Percentiles rank a stretch among this genome's conserved stretches.
These are phyloP conservation scores for Parachaetomium inaequale DNA, from an alignment of 495 filamentous ascomycete genomes.

Conservation along the genomic window DNA sequence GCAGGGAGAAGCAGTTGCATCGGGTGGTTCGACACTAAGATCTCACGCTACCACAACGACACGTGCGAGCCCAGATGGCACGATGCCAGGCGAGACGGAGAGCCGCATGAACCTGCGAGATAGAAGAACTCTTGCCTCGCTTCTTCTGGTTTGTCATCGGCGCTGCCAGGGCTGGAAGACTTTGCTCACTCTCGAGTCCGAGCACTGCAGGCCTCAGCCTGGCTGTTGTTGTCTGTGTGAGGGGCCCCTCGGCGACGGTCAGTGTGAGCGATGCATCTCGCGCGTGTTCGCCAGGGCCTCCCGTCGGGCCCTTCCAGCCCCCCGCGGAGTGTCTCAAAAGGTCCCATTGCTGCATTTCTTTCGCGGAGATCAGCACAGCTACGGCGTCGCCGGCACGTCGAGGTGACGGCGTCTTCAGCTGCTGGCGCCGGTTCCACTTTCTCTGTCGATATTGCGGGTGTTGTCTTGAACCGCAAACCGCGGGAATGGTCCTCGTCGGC, in stretches of 20 bases:
- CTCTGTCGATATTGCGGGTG: background rate
- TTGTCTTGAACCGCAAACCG: background rate
- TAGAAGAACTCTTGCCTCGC: too few species aligned
- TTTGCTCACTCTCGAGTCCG: too few species aligned
- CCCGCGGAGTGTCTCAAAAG: background rate
- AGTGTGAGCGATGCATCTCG: background rate
- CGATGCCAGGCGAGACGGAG: background rate
- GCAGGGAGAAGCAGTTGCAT: background rate
- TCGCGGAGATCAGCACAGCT: background rate
- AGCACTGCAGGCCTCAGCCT: too few species aligned
- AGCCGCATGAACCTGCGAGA: background rate
- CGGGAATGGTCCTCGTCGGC: background rate
- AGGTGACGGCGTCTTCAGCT: background rate
- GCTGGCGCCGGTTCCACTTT: background rate
- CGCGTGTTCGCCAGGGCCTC: too few species aligned
- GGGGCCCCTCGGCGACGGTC: background rate
- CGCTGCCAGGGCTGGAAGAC: too few species aligned
- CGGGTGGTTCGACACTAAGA: constrained; percentile 15
- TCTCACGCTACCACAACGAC: constrained; percentile 17
- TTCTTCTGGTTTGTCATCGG: too few species aligned
- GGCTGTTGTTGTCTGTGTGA: too few species aligned
- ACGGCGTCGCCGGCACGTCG: background rate
- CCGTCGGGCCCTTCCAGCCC: too few species aligned
- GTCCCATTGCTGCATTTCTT: background rate
- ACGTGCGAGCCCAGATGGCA: constrained; percentile 13